These are phyloP conservation scores for Chlorella sp. DNA, from an alignment of 139 green algal species.

Conservation along the genomic window DNA sequence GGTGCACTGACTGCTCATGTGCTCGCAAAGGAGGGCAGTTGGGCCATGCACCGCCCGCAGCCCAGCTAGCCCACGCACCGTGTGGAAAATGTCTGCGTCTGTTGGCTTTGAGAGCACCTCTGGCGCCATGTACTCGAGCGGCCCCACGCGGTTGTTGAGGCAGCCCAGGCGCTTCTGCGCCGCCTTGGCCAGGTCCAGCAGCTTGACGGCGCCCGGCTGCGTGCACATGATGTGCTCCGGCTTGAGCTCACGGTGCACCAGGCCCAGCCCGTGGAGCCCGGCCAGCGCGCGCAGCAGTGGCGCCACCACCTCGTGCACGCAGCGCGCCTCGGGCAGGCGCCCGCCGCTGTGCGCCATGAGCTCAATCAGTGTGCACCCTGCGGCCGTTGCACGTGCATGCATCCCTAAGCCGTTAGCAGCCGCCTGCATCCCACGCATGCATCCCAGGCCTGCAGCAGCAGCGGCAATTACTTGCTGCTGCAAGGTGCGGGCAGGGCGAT, in stretches of 20 bases:
- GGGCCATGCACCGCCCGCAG: neutral
- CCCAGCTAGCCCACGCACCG: too few species aligned
- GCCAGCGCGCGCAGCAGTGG: slow-evolving; percentile 30
- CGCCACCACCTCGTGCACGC: slow-evolving; percentile 27
- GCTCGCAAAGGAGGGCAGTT: neutral
- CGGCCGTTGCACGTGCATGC: neutral
- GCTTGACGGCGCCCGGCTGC: slow-evolving; percentile 12
- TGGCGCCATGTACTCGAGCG: slow-evolving; percentile 36
- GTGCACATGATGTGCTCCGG: slow-evolving; percentile 54
- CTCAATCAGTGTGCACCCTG: slow-evolving; percentile 43
- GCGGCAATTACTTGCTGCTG: neutral
- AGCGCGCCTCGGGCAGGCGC: slow-evolving; percentile 24
- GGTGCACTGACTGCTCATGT: neutral
- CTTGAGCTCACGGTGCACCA: slow-evolving; percentile 55
- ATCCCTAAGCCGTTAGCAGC: neutral
- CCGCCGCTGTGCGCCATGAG: slow-evolving; percentile 34
- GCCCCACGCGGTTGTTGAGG: slow-evolving; percentile 31
- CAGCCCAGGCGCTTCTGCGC: slow-evolving; percentile 9
- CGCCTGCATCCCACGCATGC: neutral
- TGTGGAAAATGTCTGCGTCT: slow-evolving; percentile 53
- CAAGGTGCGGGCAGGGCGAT: neutral
- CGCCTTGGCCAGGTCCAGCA: slow-evolving; percentile 37
- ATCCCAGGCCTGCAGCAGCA: neutral
- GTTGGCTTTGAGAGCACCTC: slow-evolving; percentile 47
- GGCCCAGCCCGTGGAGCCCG: slow-evolving; percentile 29